Evolutionary conservation across 2,329 filamentous ascomycete species (phyloP).

Genomic region (Ceratocystis huliohia): DNA sequence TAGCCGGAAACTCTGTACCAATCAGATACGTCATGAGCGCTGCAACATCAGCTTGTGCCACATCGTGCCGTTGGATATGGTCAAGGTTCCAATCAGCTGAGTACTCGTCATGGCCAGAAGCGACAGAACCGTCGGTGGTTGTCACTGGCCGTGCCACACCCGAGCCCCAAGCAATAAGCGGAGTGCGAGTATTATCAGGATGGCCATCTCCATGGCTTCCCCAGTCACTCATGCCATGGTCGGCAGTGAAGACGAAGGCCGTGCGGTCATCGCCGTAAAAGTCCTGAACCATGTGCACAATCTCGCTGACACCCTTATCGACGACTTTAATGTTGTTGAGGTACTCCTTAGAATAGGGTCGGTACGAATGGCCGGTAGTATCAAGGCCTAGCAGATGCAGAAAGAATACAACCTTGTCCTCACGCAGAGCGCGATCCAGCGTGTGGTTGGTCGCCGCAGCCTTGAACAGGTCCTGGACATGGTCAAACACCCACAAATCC

Average conservation of each 20-base stretch:
- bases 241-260: slow-evolving; percentile 91
- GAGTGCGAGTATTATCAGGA: slow-evolving; percentile 91
- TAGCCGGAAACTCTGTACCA: slow-evolving; percentile 82
- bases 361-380: slow-evolving; percentile 71
- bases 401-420: slow-evolving; percentile 90
- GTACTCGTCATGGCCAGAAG: slow-evolving; percentile 79
- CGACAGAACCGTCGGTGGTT: slow-evolving; percentile 37
- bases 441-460: slow-evolving; percentile 67
- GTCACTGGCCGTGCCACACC: slow-evolving; percentile 66
- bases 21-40: slow-evolving; percentile 89
- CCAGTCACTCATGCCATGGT: slow-evolving; percentile 98
- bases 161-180: slow-evolving; percentile 84
- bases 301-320: slow-evolving; percentile 76
- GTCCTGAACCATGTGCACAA: slow-evolving; percentile 64
- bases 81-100: slow-evolving; percentile 81
- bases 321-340: slow-evolving; percentile 89
- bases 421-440: slow-evolving; percentile 55
- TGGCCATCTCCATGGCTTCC: slow-evolving; percentile 98
- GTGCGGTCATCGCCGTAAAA: slow-evolving; percentile 82
- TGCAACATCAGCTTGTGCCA: slow-evolving; percentile 85
- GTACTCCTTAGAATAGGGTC: slow-evolving; percentile 93
- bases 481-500: slow-evolving; percentile 92
- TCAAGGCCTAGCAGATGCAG: slow-evolving; percentile 85
- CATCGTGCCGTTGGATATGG: slow-evolving; percentile 73
- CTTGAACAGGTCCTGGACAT: slow-evolving; percentile 74